Evolutionary conservation across 352 stramenopile species (phyloP).

Genomic region (Globisporangium yorkense): DNA sequence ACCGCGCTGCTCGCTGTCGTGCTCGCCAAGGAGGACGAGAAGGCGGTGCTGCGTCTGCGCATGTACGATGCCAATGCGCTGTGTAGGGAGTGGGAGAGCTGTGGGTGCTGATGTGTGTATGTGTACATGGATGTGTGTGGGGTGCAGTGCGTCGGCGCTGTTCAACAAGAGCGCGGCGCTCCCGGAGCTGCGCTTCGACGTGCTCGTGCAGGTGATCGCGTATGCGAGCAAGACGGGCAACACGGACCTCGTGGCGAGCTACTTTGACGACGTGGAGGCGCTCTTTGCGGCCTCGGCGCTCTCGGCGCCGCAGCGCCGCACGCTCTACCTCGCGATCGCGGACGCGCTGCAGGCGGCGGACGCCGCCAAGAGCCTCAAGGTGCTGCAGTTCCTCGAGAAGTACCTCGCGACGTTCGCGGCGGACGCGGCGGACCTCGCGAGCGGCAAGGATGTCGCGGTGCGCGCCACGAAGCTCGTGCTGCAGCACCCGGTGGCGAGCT

Average conservation of each 20-base stretch:
- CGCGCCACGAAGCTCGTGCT: constrained; percentile 84
- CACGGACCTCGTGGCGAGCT: constrained; percentile 52
- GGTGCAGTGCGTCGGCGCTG: constrained; percentile 40
- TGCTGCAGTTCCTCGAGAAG: constrained; percentile 70
- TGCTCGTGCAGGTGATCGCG: constrained; percentile 49
- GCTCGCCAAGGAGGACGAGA: constrained; percentile 40
- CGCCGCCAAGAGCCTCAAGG: constrained; percentile 38
- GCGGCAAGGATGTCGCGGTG: constrained; percentile 69
- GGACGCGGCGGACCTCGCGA: constrained; percentile 46
- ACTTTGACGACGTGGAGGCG: constrained; percentile 62
- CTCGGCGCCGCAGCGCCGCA: constrained; percentile 39
- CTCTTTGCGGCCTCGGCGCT: constrained; percentile 44
- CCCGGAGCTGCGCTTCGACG: constrained; percentile 62
- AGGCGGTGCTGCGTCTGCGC: constrained; percentile 60
- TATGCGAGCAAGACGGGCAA: constrained; percentile 57
- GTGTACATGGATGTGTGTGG: neutral
- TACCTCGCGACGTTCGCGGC: constrained; percentile 55
- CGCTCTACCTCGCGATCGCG: constrained; percentile 63
- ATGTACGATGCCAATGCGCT: constrained; percentile 27
- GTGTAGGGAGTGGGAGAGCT: neutral
- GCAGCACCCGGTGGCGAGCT: constrained; percentile 87
- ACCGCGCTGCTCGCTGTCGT: constrained; percentile 47
- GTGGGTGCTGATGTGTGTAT: constrained; percentile 2
- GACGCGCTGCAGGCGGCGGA: constrained; percentile 43
- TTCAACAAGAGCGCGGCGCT: constrained; percentile 70